phyloP scores from a whole-genome alignment of 2,329 filamentous ascomycete genomes.

The Trichoderma hamatum region DNA sequence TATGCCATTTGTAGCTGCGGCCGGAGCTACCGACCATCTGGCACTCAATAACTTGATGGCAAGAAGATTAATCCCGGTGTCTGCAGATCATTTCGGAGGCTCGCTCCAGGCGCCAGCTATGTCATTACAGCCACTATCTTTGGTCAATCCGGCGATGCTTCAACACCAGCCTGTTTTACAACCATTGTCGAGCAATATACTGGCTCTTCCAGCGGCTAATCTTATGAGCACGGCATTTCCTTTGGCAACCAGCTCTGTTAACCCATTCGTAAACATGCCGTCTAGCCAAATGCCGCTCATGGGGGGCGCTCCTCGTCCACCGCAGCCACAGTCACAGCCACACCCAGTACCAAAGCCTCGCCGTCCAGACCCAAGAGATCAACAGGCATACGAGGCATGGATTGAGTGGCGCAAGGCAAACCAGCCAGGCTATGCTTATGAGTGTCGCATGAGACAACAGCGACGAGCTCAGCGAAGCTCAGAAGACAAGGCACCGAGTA shows the following conservation, averaged over 20 bases:
- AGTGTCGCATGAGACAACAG: slow-evolving; percentile 51
- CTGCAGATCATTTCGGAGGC: slow-evolving; percentile 7
- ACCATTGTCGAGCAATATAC: slow-evolving; percentile 1
- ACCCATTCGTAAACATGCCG: slow-evolving; percentile 7
- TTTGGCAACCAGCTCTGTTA: neutral
- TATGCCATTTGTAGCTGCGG: neutral
- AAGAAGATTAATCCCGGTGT: neutral
- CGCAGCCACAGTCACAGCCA: slow-evolving; percentile 33
- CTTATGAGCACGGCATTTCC: slow-evolving; percentile 1
- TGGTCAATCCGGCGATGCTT: neutral
- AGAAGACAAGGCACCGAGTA: neutral
- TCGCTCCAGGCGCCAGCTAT: neutral
- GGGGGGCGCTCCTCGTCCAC: slow-evolving; percentile 10
- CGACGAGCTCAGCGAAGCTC: slow-evolving; percentile 39
- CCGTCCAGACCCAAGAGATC: slow-evolving; percentile 45
- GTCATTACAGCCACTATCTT: neutral
- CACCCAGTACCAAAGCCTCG: slow-evolving; percentile 46
- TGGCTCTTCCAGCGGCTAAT: neutral
- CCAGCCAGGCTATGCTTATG: slow-evolving; percentile 51
- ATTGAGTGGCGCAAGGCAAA: slow-evolving; percentile 54
- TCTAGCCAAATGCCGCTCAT: slow-evolving; percentile 1
- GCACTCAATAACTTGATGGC: neutral
- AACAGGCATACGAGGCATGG: slow-evolving; percentile 52
- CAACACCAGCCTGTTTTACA: slow-evolving; percentile 13
- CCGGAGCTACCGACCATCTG: neutral